These are phyloP conservation scores for Gossypium australe DNA, from an alignment of 345 rosid species.

Conservation along the genomic window DNA sequence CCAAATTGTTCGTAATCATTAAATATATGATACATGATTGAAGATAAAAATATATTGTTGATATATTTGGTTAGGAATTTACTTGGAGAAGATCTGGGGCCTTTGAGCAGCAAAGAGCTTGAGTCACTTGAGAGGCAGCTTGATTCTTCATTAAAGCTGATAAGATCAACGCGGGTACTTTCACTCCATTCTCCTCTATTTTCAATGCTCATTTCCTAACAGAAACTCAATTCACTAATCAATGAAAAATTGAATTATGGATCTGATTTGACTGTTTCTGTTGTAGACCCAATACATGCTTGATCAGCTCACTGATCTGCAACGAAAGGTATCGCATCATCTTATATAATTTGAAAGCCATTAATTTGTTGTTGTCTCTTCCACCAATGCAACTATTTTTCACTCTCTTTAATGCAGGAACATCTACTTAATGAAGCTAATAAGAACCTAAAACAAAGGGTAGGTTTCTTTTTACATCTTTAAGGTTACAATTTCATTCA, in stretches of 20 bases:
- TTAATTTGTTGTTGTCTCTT: neutral
- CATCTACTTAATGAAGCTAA: conserved; percentile 73
- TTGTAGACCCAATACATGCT: conserved; percentile 84
- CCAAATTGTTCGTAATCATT: neutral
- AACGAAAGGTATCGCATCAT: conserved; percentile 50
- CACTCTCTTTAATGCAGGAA: conserved; percentile 38
- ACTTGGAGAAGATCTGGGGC: conserved; percentile 88
- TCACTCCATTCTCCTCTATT: neutral
- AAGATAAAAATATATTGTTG: too few relatives aligned
- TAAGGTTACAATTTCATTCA: neutral
- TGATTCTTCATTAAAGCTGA: conserved; percentile 86
- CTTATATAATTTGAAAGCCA: neutral
- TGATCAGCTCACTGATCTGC: conserved; percentile 90
- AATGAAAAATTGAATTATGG: neutral
- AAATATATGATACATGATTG: neutral
- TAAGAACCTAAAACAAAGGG: conserved; percentile 76
- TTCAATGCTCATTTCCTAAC: neutral
- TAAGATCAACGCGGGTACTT: conserved; percentile 75
- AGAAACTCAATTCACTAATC: too few relatives aligned
- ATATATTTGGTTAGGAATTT: conserved; percentile 48
- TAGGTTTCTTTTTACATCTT: conserved; percentile 20
- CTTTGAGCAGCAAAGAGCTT: conserved; percentile 77
- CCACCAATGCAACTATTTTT: neutral
- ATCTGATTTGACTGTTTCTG: neutral
- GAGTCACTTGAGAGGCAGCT: conserved; percentile 96